These are phyloP conservation scores for Pseudotsuga menziesii DNA, from an alignment of 75 land plant species.

Conservation along the genomic window DNA sequence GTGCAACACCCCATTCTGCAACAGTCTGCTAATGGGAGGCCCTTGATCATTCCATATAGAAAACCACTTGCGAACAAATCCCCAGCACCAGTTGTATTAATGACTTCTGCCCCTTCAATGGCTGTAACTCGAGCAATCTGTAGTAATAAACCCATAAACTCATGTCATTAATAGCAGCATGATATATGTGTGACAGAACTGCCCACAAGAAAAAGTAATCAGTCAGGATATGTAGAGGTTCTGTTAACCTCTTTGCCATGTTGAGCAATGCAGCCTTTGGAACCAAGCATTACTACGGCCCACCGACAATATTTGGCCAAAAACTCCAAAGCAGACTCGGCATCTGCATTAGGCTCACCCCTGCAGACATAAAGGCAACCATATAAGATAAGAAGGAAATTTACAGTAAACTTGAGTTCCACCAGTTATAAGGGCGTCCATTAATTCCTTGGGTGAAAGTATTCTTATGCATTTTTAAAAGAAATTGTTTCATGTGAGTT, in stretches of 20 bases:
- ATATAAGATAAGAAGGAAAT: not conserved
- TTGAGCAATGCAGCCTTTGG: slow-evolving; percentile 89
- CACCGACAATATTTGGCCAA: slow-evolving; percentile 62
- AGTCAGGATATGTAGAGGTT: not conserved
- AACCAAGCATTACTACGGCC: slow-evolving; percentile 90
- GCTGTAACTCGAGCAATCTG: slow-evolving; percentile 83
- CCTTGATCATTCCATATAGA: slow-evolving; percentile 79
- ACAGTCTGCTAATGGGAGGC: slow-evolving; percentile 75
- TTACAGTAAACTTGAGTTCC: not conserved
- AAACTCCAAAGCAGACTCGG: slow-evolving; percentile 67
- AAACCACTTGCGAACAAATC: slow-evolving; percentile 96
- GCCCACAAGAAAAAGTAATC: not conserved
- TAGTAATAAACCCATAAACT: not conserved
- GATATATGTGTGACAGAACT: not conserved
- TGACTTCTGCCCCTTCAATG: slow-evolving; percentile 43
- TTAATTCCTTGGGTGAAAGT: not conserved
- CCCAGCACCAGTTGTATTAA: slow-evolving; percentile 96
- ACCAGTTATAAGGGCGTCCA: not conserved
- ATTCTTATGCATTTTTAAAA: not conserved
- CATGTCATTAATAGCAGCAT: not conserved
- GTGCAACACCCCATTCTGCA: slow-evolving; percentile 82
- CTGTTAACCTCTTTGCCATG: slow-evolving; percentile 64
- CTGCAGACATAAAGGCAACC: slow-evolving; percentile 22
- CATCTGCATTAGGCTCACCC: slow-evolving; percentile 45
- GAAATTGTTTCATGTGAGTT: not conserved